Base-by-base conservation (phyloP, 768 basidiomycete species). In the Trametes coccinea region DNA sequence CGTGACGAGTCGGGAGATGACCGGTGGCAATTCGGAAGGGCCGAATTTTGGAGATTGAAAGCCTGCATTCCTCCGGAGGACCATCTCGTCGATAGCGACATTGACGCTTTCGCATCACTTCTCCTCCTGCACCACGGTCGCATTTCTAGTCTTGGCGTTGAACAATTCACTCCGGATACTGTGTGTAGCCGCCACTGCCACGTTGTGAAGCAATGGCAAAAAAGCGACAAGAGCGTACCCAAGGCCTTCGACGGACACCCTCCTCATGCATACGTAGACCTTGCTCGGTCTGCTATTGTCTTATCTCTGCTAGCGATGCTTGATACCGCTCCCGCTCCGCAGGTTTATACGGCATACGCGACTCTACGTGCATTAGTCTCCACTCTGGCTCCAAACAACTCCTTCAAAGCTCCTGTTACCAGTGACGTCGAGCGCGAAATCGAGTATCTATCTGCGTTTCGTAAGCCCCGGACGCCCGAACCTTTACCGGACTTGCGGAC, bases 11-110 rank as follows among this genome's bases (percentile, higher is more conserved):
- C 34, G 4, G 29, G 33, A 14, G 54, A 53, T 6, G 72, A 76
- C 13, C 72, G 75, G 56, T 71, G 72, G 6, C 76, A 78, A 31
- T 91, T 90, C 57, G 76, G 83, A 0, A 75, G 76, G 54, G 77
- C 77, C 8, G 86, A 89, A 64, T 94, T 95, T 71, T 97, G 94
- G 94, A 82, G 85, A 41, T 75, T 96, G 69, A 93, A 93, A 70
- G 84, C 86, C 27, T 88, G 82, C 68, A 88, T 95, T 45, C 91
- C 91, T 5, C 56, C 79, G 1, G 63, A 67, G 5, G 73, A 77
- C 1, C 74, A 80, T 31, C 74, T 93, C n/a, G 82, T 84, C 50
- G 80, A 81, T 40, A 85, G 84, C 37, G 91, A 93, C 68, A 77
- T 89, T 16, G 78, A 86, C 53, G 89, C 89, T 0, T 95, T 94